Evolutionary conservation across 2,329 filamentous ascomycete species (phyloP), one percentile per base, ranked within the genome.

Genomic region (Nemania sp.): DNA sequence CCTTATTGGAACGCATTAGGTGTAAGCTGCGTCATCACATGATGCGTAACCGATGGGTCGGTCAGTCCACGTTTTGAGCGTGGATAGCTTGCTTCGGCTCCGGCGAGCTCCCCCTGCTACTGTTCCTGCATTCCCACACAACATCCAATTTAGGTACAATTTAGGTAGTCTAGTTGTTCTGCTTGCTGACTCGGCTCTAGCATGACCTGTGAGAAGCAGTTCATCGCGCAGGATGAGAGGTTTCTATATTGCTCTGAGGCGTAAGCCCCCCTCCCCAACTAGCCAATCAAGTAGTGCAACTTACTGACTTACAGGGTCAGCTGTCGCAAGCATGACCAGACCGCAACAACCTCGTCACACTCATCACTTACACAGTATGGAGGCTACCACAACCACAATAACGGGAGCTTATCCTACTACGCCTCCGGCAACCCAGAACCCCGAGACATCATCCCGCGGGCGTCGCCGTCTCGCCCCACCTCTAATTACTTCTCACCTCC

Each of bases 191-290:
- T 22, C 55, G 47, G 67, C 60, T 73, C 53, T 73, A 90, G 88
- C 79, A 90, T 90, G 88, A 86, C 84, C 10, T 90, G 88, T 78
- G 88, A 90, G 77, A 90, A 90, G 80, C 88, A 90, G 79, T 90
- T 90, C 77, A 79, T 88, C 26, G 84, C 87, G 57, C 81, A 84
- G 47, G 85, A 88, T 74, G 87, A 87, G 73, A 85, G 82, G 69
- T 82, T 84, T 68, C 78, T 90, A 51, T 90, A 90, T 80, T 90
- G 88, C 79, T 90, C 88, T 43, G 87, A 90, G 75, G 79, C 82
- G 87, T 89, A 83, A 80, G 87, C 83, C 66, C 2, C n/a, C 61
- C 59, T 41, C 67, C 71, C 65, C 62, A 51, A 32, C 56, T 55
- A 32, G 54, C 63, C 64, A 74, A 72, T 70, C 32, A 63, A 22